Conservation (phyloP, 2,329 filamentous ascomycete species). For the Teratosphaeriaceae sp. region DNA sequence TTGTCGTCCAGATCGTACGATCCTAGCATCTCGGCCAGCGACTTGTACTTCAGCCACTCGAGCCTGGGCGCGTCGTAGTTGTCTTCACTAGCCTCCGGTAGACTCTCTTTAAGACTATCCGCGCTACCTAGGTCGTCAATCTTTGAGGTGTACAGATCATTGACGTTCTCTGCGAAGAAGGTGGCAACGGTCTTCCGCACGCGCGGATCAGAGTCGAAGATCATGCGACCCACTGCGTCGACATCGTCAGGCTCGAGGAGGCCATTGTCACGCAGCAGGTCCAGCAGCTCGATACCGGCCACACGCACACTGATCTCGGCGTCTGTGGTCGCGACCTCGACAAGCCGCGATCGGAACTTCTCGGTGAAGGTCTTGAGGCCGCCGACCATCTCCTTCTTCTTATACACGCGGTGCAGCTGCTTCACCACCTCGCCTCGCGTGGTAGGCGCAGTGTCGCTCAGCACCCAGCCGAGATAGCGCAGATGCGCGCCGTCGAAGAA, state of each 20-base stretch:
- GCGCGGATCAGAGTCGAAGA: slow-evolving; percentile 79
- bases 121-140: slow-evolving; percentile 79
- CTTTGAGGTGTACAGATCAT: slow-evolving; percentile 71
- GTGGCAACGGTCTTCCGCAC: slow-evolving; percentile 82
- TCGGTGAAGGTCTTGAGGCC: slow-evolving; percentile 86
- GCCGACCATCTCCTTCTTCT: slow-evolving; percentile 68
- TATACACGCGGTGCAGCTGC: slow-evolving; percentile 74
- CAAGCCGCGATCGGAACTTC: slow-evolving; percentile 74
- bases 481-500: slow-evolving; percentile 90
- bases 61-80: slow-evolving; percentile 54
- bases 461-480: slow-evolving; percentile 90
- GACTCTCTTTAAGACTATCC: slow-evolving; percentile 66
- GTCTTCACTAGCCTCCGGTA: slow-evolving; percentile 67
- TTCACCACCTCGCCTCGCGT: slow-evolving; percentile 81
- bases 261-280: slow-evolving; percentile 73
- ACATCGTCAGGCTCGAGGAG: slow-evolving; percentile 89
- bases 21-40: slow-evolving; percentile 73
- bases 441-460: slow-evolving; percentile 70
- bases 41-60: slow-evolving; percentile 90
- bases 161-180: slow-evolving; percentile 85
- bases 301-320: slow-evolving; percentile 74
- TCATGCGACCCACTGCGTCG: slow-evolving; percentile 75
- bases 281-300: slow-evolving; percentile 72
- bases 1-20: slow-evolving; percentile 61
- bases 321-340: slow-evolving; percentile 89